Percentiles rank a stretch among this genome's conserved stretches.
Evolutionary conservation across 305 asterid species (phyloP).

Genomic region (Fraxinus latifolia): DNA sequence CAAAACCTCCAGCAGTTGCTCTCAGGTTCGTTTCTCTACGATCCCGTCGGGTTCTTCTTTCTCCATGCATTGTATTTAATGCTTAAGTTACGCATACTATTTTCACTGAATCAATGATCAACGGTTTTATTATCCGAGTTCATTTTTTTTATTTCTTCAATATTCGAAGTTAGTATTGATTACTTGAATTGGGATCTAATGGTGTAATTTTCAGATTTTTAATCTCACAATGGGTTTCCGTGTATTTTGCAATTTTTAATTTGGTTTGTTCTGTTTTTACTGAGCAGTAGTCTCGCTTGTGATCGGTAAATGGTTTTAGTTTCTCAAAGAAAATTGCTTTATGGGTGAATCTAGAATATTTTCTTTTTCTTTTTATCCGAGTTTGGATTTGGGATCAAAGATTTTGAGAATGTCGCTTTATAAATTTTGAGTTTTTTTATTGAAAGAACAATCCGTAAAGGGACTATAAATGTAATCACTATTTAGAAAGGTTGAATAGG

Average conservation of each 20-base stretch:
- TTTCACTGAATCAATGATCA: constrained; percentile 6
- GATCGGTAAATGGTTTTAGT: neutral
- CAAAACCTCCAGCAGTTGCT: constrained; percentile 14
- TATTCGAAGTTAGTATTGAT: neutral
- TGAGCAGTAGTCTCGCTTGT: neutral
- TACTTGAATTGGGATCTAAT: constrained; percentile 20
- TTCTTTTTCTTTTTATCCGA: neutral
- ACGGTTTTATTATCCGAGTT: neutral
- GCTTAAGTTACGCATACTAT: neutral
- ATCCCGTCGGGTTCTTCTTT: constrained; percentile 1
- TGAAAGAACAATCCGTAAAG: neutral
- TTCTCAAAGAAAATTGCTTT: constrained; percentile 8
- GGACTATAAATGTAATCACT: neutral
- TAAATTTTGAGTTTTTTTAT: neutral
- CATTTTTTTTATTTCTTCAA: neutral
- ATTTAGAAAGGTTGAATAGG: neutral
- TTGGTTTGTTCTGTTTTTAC: neutral
- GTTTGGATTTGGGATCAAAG: constrained; percentile 17
- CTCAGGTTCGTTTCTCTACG: constrained; percentile 20
- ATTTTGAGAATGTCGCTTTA: neutral
- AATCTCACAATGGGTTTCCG: constrained; percentile 15
- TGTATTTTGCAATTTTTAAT: neutral
- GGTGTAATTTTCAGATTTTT: constrained; percentile 9
- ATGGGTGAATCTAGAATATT: neutral
- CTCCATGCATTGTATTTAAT: neutral